These are phyloP conservation scores for Fusarium torreyae DNA, from an alignment of 2,329 filamentous ascomycete genomes.

Conservation along the genomic window DNA sequence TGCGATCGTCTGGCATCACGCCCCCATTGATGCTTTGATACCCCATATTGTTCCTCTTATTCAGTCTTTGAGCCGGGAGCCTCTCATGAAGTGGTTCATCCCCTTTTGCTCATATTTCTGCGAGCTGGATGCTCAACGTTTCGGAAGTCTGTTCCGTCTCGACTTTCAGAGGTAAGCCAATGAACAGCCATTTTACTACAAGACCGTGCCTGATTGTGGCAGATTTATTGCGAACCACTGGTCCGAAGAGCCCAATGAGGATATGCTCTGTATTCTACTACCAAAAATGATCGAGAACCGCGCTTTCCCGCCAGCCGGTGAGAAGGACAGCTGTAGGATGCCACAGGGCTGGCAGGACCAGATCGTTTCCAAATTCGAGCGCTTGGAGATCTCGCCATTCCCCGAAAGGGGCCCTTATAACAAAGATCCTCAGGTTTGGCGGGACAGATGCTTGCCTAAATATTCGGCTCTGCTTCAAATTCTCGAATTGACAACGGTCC, in stretches of 20 bases:
- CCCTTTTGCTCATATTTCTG: slow-evolving; percentile 88
- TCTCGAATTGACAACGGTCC: slow-evolving; percentile 72
- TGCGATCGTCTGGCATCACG: slow-evolving; percentile 79
- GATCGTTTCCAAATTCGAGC: slow-evolving; percentile 79
- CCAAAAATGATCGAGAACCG: slow-evolving; percentile 73
- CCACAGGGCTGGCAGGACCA: slow-evolving; percentile 81
- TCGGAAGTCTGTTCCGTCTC: slow-evolving; percentile 82
- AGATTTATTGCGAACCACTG: slow-evolving; percentile 84
- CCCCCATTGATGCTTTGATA: slow-evolving; percentile 84
- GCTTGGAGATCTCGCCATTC: slow-evolving; percentile 74
- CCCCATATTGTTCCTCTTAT: slow-evolving; percentile 77
- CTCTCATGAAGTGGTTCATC: slow-evolving; percentile 81
- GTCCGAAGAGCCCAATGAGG: slow-evolving; percentile 75
- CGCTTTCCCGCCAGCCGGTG: slow-evolving; percentile 67
- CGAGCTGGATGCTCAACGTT: slow-evolving; percentile 79
- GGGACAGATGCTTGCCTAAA: slow-evolving; percentile 74
- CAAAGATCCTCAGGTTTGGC: slow-evolving; percentile 74
- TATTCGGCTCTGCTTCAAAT: slow-evolving; percentile 78
- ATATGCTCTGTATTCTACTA: slow-evolving; percentile 77
- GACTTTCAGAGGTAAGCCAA: slow-evolving; percentile 82
- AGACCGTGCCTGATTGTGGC: slow-evolving; percentile 35
- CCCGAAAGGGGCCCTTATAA: slow-evolving; percentile 75
- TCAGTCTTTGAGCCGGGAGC: slow-evolving; percentile 74
- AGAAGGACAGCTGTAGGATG: slow-evolving; percentile 69
- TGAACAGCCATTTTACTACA: slow-evolving; percentile 36